These are phyloP conservation scores for Aspergillus sp. DNA, from an alignment of 2,329 filamentous ascomycete genomes.

Conservation along the genomic window DNA sequence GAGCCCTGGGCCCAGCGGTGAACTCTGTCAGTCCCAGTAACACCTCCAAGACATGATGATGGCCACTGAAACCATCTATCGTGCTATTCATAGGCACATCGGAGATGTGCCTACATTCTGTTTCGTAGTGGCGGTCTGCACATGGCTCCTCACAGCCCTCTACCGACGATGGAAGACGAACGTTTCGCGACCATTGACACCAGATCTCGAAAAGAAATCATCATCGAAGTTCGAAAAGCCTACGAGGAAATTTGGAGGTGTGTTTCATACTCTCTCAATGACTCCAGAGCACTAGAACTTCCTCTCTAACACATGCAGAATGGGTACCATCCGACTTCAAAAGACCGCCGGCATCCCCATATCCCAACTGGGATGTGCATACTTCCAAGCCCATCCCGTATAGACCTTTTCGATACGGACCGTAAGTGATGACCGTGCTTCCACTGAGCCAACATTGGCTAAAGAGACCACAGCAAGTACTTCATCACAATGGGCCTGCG, in stretches of 20 bases:
- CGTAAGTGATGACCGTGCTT: constrained; percentile 37
- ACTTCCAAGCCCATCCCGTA: constrained; percentile 73
- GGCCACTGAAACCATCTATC: background rate
- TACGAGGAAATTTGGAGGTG: constrained; percentile 49
- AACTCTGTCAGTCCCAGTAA: no score
- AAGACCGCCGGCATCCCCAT: constrained; percentile 60
- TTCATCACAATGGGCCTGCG: constrained; percentile 75
- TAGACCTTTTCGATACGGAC: constrained; percentile 74
- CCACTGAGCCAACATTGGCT: background rate
- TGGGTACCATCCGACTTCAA: constrained; percentile 61
- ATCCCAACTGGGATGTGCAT: constrained; percentile 66
- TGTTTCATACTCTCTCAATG: background rate
- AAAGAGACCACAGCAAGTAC: constrained; percentile 52
- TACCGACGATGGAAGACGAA: background rate
- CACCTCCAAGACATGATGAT: background rate
- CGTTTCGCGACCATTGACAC: constrained; percentile 26
- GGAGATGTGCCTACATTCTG: background rate
- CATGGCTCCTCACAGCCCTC: background rate
- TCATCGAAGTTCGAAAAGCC: constrained; percentile 31
- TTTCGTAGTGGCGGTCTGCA: background rate
- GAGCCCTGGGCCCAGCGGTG: no score
- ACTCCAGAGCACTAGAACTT: background rate
- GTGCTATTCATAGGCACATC: background rate
- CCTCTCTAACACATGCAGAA: constrained; percentile 29
- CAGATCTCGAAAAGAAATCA: constrained; percentile 48